Base-by-base conservation (phyloP, 805 yeast genomes). In the Metschnikowia cerradonensis region DNA sequence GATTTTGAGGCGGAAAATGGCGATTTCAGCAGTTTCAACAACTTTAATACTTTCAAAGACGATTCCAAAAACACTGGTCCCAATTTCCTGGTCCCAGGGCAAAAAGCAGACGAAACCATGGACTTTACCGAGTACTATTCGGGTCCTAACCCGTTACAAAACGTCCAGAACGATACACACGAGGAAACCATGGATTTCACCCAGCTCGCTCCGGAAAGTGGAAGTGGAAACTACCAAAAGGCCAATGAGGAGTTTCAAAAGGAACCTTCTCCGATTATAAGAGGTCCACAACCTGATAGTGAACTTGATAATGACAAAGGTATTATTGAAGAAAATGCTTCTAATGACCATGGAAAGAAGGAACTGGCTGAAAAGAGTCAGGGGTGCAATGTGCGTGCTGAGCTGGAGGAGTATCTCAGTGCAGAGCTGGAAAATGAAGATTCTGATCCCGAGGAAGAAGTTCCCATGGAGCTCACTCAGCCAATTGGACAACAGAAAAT, bases 381-480 rank as follows among this genome's bases (percentile, higher is more conserved):
- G n/a, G 35, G 15, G 35, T 13, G 15, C 4, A n/a, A 33, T n/a
- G 15, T 15, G 19, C 17, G 22, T 35, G 19, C 22, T 3, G 22
- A 35, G 13, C 38, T 35, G 38, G 38, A 35, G 6, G 38, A 35
- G 10, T 35, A 35, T 17, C 17, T n/a, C 30, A 37, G 41, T 37
- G 41, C 41, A 8, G 8, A 15, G 3, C 38, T 17, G 38, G 41
- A 31, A 19, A 15, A 32, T 19, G 31, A 10, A 17, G 23, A 23
- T 8, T 4, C 20, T 17, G 34, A 41, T 40, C 14, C 5, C 7
- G 51, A 51, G 5, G 57, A 51, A 4, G 62, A 59, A 17, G 47
- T 51, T 22, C 52, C 59, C 4, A 66, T 64, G 69, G 68, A 66
- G 15, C 52, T 65, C 41, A 64, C 67, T 2, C 58, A 58, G 35